These are phyloP conservation scores for Ophiostoma sp. DNA, from an alignment of 2,329 filamentous ascomycete species.

Conservation along the genomic window DNA sequence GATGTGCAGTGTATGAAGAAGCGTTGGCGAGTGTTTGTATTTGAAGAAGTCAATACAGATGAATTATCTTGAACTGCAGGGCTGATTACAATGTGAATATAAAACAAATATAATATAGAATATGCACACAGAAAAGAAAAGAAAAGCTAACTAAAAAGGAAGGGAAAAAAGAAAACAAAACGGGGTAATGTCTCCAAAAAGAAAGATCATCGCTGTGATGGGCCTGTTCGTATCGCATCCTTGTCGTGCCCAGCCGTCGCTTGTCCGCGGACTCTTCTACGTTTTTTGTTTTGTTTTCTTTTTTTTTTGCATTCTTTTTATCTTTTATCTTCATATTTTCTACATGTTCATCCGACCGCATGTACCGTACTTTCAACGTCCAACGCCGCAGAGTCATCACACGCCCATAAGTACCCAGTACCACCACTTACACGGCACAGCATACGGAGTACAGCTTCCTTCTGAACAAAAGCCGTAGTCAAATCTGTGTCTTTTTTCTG, in stretches of 20 bases:
- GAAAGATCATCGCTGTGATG: constrained; percentile 1
- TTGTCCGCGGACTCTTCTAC: neutral
- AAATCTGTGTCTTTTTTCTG: neutral
- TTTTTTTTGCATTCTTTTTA: neutral
- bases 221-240: neutral
- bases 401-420: neutral
- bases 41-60: too few relatives aligned
- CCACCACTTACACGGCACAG: neutral
- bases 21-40: neutral
- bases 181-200: neutral
- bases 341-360: neutral
- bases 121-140: too few relatives aligned
- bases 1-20: neutral
- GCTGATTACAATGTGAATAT: too few relatives aligned
- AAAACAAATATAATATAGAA: too few relatives aligned
- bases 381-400: neutral
- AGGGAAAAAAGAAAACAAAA: neutral
- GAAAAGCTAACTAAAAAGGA: too few relatives aligned
- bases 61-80: too few relatives aligned
- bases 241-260: neutral
- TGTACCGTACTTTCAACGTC: constrained; percentile 3
- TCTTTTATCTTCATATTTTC: neutral
- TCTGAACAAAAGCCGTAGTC: neutral
- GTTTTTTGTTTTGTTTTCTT: neutral
- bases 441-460: neutral